A percentile compares a stretch with the other conserved stretches of the same genome.
Conservation (phyloP, 2,329 filamentous ascomycete species). For the Cordyceps tenuipes region DNA sequence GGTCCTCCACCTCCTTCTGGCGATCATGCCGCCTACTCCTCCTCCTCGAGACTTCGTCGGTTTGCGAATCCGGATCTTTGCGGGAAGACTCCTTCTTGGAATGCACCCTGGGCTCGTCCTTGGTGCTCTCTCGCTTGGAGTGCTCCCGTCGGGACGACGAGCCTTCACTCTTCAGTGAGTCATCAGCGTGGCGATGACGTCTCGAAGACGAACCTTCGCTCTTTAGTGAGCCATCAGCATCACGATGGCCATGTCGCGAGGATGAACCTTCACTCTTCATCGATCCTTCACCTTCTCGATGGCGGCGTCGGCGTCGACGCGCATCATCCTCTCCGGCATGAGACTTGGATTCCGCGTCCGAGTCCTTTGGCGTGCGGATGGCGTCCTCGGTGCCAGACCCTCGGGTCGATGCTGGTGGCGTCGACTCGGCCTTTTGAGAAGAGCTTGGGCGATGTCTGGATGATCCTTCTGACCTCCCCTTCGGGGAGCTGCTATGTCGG, state of each 20-base stretch:
- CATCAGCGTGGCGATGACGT: slow-evolving; percentile 1
- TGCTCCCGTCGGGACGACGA: not conserved
- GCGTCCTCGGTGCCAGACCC: slow-evolving; percentile 5
- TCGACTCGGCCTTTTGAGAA: not conserved
- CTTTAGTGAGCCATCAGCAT: not conserved
- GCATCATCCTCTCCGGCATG: slow-evolving; percentile 6
- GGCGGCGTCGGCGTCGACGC: slow-evolving; percentile 3
- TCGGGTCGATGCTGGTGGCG: not conserved
- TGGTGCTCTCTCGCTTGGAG: not conserved
- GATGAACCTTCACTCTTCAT: not conserved
- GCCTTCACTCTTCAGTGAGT: slow-evolving; percentile 1
- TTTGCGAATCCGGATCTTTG: not conserved
- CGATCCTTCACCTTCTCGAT: not conserved
- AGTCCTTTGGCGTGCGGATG: not conserved
- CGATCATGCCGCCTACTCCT: slow-evolving; percentile 26
- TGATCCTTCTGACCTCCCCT: slow-evolving; percentile 20
- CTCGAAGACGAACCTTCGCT: not conserved
- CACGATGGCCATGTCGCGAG: not conserved
- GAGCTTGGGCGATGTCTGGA: not conserved
- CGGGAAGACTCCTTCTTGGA: not conserved
- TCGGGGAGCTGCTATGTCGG: slow-evolving; percentile 32
- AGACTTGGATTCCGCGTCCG: not conserved
- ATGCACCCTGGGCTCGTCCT: not conserved
- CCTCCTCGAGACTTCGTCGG: slow-evolving; percentile 20
- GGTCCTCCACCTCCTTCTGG: slow-evolving; percentile 23